Percentiles rank a stretch among this genome's conserved stretches.
phyloP scores from a whole-genome alignment of 2,329 filamentous ascomycete genomes.

The Penicillium vulpinum region DNA sequence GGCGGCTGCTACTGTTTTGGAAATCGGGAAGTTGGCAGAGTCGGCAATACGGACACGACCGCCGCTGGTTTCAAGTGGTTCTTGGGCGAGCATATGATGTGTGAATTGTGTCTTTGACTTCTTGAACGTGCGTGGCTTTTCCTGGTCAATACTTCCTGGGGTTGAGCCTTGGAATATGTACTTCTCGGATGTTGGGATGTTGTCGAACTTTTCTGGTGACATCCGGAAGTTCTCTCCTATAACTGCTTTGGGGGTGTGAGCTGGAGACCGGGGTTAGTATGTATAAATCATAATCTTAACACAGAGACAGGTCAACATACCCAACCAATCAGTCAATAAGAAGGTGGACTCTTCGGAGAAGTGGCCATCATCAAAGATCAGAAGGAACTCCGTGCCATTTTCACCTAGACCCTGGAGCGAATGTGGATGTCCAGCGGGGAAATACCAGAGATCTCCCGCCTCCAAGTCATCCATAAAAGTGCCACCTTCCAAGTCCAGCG shows the following conservation, averaged over 20 bases:
- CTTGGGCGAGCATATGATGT: conserved; percentile 67
- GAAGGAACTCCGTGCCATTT: conserved; percentile 64
- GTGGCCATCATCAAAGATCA: conserved; percentile 60
- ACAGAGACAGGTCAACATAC: conserved; percentile 36
- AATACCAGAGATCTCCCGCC: conserved; percentile 76
- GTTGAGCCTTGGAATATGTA: conserved; percentile 72
- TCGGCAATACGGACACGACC: conserved; percentile 72
- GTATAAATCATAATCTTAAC: too few relatives aligned
- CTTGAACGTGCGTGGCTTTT: conserved; percentile 64
- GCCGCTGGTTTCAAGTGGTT: conserved; percentile 63
- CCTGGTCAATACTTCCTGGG: conserved; percentile 64
- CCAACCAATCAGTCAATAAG: conserved; percentile 70
- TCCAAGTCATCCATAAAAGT: conserved; percentile 73
- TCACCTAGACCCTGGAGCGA: conserved; percentile 67
- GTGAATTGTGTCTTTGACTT: conserved; percentile 69
- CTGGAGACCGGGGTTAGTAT: conserved; percentile 31
- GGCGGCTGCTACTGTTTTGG: conserved; percentile 70
- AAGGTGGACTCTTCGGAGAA: conserved; percentile 69
- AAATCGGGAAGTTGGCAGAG: conserved; percentile 70
- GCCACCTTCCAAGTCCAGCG: conserved; percentile 71
- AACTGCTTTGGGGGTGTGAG: conserved; percentile 70
- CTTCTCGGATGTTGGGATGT: conserved; percentile 64
- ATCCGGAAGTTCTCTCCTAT: conserved; percentile 73
- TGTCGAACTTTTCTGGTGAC: conserved; percentile 64
- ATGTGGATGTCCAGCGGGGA: conserved; percentile 72